A percentile compares a stretch with the other conserved stretches of the same genome.
Evolutionary conservation across 2,329 filamentous ascomycete genomes (phyloP).

Genomic region (Cordyceps fumosorosea): DNA sequence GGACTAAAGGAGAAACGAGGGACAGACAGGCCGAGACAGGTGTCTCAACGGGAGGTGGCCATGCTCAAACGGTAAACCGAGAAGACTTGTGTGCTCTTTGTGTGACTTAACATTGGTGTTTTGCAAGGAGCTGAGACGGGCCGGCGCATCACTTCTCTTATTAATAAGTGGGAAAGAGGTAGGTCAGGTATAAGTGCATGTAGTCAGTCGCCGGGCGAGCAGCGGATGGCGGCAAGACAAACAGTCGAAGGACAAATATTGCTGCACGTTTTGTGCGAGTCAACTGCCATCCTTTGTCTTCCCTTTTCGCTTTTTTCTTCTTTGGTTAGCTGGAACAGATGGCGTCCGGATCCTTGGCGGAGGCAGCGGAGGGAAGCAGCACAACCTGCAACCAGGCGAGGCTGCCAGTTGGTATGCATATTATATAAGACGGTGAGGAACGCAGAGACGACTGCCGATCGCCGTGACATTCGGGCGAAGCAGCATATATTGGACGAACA

Average conservation of each 20-base stretch:
- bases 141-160: background rate
- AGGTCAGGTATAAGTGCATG: slow-evolving; percentile 6
- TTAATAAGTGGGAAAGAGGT: background rate
- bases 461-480: background rate
- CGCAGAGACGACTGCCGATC: background rate
- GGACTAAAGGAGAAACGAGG: background rate
- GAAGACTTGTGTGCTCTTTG: background rate
- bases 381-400: no score
- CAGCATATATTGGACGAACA: background rate
- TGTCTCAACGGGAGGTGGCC: background rate
- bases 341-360: background rate
- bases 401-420: background rate
- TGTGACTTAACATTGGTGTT: background rate
- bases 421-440: background rate
- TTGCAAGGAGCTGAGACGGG: background rate
- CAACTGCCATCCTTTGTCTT: background rate
- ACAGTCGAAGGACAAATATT: background rate
- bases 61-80: background rate
- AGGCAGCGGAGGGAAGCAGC: background rate
- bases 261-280: background rate
- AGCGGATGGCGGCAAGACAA: background rate
- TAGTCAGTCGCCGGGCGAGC: background rate
- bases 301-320: background rate
- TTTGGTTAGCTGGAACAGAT: background rate
- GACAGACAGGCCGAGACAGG: background rate